Evolutionary conservation across 345 rosid species (phyloP), one percentile per base, ranked within the genome.

Genomic region (Diplotaxis tenuifolia): DNA sequence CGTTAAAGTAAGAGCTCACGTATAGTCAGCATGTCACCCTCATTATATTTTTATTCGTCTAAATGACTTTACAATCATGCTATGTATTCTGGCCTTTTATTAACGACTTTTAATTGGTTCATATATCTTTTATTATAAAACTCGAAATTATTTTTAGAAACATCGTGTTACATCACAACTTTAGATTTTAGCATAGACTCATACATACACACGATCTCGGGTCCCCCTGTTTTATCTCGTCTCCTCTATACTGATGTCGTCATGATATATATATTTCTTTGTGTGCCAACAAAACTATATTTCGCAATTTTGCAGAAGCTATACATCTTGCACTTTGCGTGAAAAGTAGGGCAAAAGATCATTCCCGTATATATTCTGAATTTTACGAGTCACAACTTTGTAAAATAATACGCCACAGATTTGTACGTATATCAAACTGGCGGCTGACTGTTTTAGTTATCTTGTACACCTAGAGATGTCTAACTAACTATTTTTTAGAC

Each of bases 1-100:
- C 73, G 78, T 75, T 68, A 67, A 75, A 75, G 78, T 75, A 75
- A 60, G 55, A 67, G 73, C 68, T 75, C 73, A 59, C 62, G 78
- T 23, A 67, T 67, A 22, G 52, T 74, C 78, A 60, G 62, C 63
- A 67, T 67, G 73, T 75, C 78, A 60, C 57, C 52, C 47, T 75
- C 78, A 27, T 36, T 2, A 49, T 42, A 60, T 67, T 50, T 74
- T 67, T 61, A 67, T 68, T 61, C 68, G 54, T 34, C 50, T 27
- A 75, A 54, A 61, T 75, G 68, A 56, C 42, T 68, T 68, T 68
- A 32, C 63, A 75, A 75, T 75, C 78, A 75, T 75, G 32, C 36
- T 27, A 9, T 21, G 45, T 29, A 52, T 67, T 59, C 47, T 74
- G 21, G 45, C 73, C 7, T 75, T 75, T 74, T 67, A 64, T 34